Percentiles rank a stretch among this genome's conserved stretches.
phyloP scores from a whole-genome alignment of 106 monocot genomes.

The Phalaenopsis equestris region DNA sequence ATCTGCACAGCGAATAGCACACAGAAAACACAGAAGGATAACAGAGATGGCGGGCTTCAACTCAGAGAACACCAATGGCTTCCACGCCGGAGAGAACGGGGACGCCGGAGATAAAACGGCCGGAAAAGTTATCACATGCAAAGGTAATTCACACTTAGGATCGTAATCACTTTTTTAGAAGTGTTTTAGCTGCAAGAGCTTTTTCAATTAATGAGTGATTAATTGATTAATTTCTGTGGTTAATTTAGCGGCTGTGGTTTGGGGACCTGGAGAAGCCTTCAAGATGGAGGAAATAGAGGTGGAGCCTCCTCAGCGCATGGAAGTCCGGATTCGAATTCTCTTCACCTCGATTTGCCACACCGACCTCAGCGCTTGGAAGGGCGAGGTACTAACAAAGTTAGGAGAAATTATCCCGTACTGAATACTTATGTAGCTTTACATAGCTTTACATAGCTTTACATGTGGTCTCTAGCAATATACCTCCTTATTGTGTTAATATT shows the following conservation, averaged over 20 bases:
- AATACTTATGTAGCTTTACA: too few relatives aligned
- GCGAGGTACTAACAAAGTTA: constrained; percentile 24
- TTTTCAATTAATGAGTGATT: not conserved
- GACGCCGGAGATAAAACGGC: not conserved
- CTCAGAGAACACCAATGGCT: not conserved
- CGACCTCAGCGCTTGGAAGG: constrained; percentile 61
- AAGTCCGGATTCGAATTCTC: constrained; percentile 59
- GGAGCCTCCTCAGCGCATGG: constrained; percentile 45
- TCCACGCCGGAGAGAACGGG: not conserved
- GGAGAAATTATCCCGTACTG: too few relatives aligned
- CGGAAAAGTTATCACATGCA: constrained; percentile 58
- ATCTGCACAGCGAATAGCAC: too few relatives aligned
- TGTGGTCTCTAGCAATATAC: too few relatives aligned
- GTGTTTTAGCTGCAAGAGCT: not conserved
- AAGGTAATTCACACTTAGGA: constrained; percentile 27
- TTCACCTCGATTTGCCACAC: constrained; percentile 80
- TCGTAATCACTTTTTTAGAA: not conserved
- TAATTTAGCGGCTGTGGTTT: constrained; percentile 45
- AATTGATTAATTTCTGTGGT: not conserved
- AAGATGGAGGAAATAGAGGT: constrained; percentile 55
- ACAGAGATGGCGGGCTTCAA: constrained; percentile 1
- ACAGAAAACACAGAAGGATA: too few relatives aligned
- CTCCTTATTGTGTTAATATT: too few relatives aligned
- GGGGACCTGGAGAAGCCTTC: constrained; percentile 50
- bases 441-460: too few relatives aligned